Evolutionary conservation across 768 basidiomycete species (phyloP), one percentile per base, ranked within the genome.

Genomic region (Rhodocollybia butyracea): DNA sequence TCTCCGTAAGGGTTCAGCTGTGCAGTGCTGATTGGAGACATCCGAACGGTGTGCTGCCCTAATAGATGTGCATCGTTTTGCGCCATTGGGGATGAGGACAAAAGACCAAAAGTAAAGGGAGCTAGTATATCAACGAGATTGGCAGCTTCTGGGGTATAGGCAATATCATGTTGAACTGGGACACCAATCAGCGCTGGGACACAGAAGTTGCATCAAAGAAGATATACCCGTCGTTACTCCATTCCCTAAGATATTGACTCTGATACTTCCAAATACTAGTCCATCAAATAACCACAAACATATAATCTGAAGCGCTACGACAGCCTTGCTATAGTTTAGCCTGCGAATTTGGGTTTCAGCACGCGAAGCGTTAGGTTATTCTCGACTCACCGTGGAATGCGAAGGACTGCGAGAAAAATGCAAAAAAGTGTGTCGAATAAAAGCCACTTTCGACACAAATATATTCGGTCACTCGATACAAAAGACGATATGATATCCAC

Each of bases 21-120:
- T 3, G 94, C 95, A 2, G 94, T 97, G 67, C 94, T 92, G 62
- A 92, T 93, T 10, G 94, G 94, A 0, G 93, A 91, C 81, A 95
- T 87, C 60, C 89, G 85, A 50, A 98, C 88, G 0, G 92, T 94
- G 65, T 95, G 92, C 68, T 94, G 88, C 31, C 95, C 95, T 30
- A 85, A 79, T 7, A 91, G 72, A 64, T 91, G 85, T 3, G 73
- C 66, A 59, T 89, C 86, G 38, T 73, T 75, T 1, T 69, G 64
- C 17, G 62, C 64, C 36, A 75, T 66, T 40, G 63, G 64, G 21
- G 78, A 68, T 8, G 74, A 61, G 3, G 78, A 68, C 12, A 87
- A 57, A 11, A 84, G 62, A 17, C 81, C 81, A 39, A 86, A 78
- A 13, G 76, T 76, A 15, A 83, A 63, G 26, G 77, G 70, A 8